These are phyloP conservation scores for Metschnikowia baotianmanensis DNA, from an alignment of 805 yeast genomes.

Conservation along the genomic window DNA sequence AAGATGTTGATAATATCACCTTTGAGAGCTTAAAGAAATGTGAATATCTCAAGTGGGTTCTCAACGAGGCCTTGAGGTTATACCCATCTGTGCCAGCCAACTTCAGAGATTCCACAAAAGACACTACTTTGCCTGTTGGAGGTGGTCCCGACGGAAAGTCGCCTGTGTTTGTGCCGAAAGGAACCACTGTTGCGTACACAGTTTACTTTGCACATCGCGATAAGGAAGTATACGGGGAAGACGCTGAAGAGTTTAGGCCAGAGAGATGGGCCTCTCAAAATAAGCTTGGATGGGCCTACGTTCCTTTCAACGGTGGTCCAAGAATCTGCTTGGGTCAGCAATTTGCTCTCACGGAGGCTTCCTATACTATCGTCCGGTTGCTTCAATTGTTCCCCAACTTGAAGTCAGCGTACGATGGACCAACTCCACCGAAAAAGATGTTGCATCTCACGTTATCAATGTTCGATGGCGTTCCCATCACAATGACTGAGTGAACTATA, in stretches of 20 bases:
- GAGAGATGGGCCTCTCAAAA: constrained; percentile 36
- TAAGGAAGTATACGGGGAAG: constrained; percentile 32
- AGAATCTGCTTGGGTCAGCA: constrained; percentile 56
- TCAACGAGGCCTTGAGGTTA: constrained; percentile 36
- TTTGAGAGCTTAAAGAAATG: constrained; percentile 40
- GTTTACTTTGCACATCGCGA: constrained; percentile 21
- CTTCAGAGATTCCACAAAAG: constrained; percentile 22
- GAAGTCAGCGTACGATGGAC: constrained; percentile 15
- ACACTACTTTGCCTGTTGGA: constrained; percentile 25
- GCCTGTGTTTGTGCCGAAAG: constrained; percentile 18
- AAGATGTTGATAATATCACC: constrained; percentile 29
- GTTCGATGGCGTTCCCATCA: constrained; percentile 23
- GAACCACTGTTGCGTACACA: constrained; percentile 20
- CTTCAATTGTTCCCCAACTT: constrained; percentile 30
- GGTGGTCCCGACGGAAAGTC: constrained; percentile 27
- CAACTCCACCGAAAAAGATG: constrained; percentile 18
- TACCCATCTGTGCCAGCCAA: constrained; percentile 32
- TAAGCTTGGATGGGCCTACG: constrained; percentile 45
- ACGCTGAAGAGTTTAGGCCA: constrained; percentile 34
- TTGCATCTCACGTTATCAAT: constrained; percentile 27
- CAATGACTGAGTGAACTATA: constrained; percentile 9
- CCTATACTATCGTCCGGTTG: constrained; percentile 41
- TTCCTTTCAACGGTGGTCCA: constrained; percentile 57
- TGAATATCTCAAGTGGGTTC: constrained; percentile 36
- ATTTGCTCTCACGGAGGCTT: constrained; percentile 53